Evolutionary conservation across 768 basidiomycete genomes (phyloP), one percentile per base, ranked within the genome.

Genomic region (Leccinum arenicola): DNA sequence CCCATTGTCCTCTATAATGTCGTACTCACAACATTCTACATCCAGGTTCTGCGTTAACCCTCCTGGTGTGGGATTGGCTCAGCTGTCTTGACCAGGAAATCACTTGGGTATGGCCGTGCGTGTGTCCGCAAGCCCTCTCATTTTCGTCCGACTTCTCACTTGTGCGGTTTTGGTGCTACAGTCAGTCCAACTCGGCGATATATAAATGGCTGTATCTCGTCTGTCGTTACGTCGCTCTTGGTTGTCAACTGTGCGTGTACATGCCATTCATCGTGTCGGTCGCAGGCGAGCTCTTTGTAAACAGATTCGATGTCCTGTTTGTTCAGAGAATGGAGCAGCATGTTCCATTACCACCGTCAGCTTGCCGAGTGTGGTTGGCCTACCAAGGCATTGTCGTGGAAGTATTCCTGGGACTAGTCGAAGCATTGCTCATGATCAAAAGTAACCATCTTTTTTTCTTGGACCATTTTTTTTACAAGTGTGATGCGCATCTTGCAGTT

Each of bases 61-160:
- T 56, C 29, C 36, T 58, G 50, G 29, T 52, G 17, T 62, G 57
- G 54, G 61, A 63, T 45, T 63, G 61, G 61, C 19, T 63, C 33
- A 31, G 53, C 35, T 59, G 55, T 36, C 53, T 58, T 19, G 57
- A 58, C 40, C n/a, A 59, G 15, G 54, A 59, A 47, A 51, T 63
- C 21, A 45, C 33, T 47, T 56, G 54, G 57, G 50, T 56, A 53
- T 62, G 56, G 55, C 54, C 40, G 54, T 59, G 38, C 40, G 57
- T 58, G 52, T 58, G 12, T 53, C 25, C 23, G 3, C 3, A 2
- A 31, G 6, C 27, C 1, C 50, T 7, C 38, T 2, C 3, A 43
- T 47, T 36, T 27, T 45, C 19, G 9, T 31, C 21, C 35, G 15
- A 6, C 27, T 10, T n/a, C 35, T 57, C 9, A 36, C 35, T 52